A percentile compares a stretch with the other conserved stretches of the same genome.
Conservation (phyloP, 305 asterid genomes). For the Lippia alba region DNA sequence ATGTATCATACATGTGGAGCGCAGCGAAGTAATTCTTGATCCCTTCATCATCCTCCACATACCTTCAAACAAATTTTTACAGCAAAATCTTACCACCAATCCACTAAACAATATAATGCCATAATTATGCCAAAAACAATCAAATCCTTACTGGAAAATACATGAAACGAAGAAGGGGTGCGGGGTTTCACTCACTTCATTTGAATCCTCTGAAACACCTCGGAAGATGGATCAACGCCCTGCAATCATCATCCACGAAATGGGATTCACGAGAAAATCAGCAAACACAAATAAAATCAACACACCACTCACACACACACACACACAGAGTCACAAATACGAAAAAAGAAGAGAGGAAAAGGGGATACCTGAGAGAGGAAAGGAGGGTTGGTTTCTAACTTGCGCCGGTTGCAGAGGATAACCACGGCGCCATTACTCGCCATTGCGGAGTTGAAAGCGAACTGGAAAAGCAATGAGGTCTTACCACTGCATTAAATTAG, state of each 20-base stretch:
- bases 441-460: conserved; percentile 64
- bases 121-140: conserved; percentile 4
- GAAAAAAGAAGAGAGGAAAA: neutral
- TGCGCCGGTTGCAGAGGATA: conserved; percentile 72
- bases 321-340: neutral
- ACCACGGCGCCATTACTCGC: conserved; percentile 49
- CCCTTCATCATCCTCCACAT: conserved; percentile 82
- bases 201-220: conserved; percentile 59
- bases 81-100: neutral
- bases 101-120: neutral
- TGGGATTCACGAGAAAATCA: neutral
- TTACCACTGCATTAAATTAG: conserved; percentile 63
- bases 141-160: neutral
- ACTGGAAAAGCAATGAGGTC: conserved; percentile 86
- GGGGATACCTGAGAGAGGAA: conserved; percentile 69
- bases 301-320: neutral
- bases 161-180: neutral
- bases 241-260: conserved; percentile 34
- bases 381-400: conserved; percentile 62
- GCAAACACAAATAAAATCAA: neutral
- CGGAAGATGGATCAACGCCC: conserved; percentile 81
- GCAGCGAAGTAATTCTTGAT: conserved; percentile 91
- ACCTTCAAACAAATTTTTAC: conserved; percentile 48
- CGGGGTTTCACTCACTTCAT: conserved; percentile 53
- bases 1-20: conserved; percentile 68